phyloP scores from a whole-genome alignment of 106 monocot species.

The Platanthera zijinensis region DNA sequence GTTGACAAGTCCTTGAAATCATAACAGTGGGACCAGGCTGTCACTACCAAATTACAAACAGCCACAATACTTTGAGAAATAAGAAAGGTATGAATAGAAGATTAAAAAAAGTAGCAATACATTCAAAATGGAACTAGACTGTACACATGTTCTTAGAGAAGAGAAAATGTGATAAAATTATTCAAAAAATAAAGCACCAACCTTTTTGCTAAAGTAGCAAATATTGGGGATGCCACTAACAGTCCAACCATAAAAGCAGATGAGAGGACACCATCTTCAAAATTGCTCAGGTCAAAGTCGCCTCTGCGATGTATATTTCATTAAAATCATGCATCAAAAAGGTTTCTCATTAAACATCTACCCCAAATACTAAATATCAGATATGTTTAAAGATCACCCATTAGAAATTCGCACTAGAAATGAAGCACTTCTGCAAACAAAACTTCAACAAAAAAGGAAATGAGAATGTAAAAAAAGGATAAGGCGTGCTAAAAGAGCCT shows the following conservation, averaged over 20 bases:
- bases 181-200: slow-evolving; percentile 14
- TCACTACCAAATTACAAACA: background rate
- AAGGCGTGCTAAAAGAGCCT: background rate
- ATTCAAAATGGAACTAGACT: background rate
- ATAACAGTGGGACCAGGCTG: no score
- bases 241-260: slow-evolving; percentile 99
- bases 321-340: background rate
- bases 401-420: background rate
- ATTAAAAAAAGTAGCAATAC: background rate
- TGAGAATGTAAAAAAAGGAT: background rate
- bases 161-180: background rate
- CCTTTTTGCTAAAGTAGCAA: slow-evolving; percentile 92
- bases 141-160: background rate
- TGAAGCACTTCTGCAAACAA: background rate
- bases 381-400: background rate
- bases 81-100: background rate
- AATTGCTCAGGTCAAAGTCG: slow-evolving; percentile 78
- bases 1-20: no score
- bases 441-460: background rate
- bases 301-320: slow-evolving; percentile 43
- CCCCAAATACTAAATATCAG: background rate
- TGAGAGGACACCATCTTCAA: slow-evolving; percentile 91
- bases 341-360: background rate
- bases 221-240: slow-evolving; percentile 84
- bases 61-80: background rate